Evolutionary conservation across 169 alveolate genomes (phyloP).

Genomic region (Perkinsus olseni): DNA sequence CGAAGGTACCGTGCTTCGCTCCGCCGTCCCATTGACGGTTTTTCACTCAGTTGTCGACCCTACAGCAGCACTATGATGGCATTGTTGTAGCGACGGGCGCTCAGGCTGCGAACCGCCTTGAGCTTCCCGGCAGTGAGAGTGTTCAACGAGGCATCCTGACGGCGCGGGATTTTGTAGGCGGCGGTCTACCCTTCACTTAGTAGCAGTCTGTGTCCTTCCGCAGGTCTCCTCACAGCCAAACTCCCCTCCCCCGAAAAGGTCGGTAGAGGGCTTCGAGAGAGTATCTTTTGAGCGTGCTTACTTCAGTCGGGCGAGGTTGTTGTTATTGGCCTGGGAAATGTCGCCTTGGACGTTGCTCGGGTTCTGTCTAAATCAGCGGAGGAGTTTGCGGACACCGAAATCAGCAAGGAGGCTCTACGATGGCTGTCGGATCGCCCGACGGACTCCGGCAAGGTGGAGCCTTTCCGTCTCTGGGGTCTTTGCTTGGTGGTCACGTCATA

Average conservation of each 20-base stretch:
- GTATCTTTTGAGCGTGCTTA: background rate
- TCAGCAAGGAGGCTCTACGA: background rate
- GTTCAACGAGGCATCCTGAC: background rate
- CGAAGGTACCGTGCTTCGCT: background rate
- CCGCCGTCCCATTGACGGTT: no score
- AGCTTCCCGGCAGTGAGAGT: background rate
- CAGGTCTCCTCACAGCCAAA: conserved; percentile 13
- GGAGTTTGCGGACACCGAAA: conserved; percentile 6
- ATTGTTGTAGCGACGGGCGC: conserved; percentile 58
- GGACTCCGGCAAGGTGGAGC: background rate
- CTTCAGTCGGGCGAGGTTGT: conserved; percentile 10
- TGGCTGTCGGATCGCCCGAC: background rate
- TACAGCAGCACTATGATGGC: conserved; percentile 44
- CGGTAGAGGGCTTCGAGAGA: background rate
- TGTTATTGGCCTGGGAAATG: conserved; percentile 60
- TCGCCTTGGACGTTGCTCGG: conserved; percentile 58
- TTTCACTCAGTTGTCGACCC: background rate
- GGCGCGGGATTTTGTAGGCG: conserved; percentile 13
- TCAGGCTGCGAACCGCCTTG: conserved; percentile 7
- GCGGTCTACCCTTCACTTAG: no score
- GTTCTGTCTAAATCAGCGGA: conserved; percentile 16
- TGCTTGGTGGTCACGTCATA: no score
- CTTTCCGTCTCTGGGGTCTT: no score
- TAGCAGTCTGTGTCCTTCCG: no score
- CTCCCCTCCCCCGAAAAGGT: background rate